Conservation (phyloP, 306 rosid genomes). For the Prunus kanzakura region DNA sequence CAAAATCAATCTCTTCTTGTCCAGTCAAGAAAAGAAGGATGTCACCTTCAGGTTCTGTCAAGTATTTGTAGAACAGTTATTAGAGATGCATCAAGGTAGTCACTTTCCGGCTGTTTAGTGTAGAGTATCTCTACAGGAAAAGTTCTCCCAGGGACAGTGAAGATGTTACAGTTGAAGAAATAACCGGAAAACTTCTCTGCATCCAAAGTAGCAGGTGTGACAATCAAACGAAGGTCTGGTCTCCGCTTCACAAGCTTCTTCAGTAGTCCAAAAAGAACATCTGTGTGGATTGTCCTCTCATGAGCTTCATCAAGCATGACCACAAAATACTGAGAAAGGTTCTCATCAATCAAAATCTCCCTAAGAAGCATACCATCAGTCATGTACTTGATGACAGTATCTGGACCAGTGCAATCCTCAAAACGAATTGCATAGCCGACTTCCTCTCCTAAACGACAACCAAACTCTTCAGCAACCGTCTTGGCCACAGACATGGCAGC, state of each 20-base stretch:
- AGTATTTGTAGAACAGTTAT: too few relatives aligned
- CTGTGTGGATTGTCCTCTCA: background rate
- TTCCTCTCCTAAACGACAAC: constrained; percentile 2
- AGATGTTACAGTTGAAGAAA: background rate
- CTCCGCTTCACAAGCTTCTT: background rate
- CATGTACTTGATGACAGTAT: constrained; percentile 2
- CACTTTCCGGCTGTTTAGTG: too few relatives aligned
- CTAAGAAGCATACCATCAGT: background rate
- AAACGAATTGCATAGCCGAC: background rate
- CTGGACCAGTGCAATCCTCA: constrained; percentile 2
- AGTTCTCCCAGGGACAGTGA: background rate
- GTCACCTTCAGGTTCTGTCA: too few relatives aligned
- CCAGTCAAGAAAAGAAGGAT: too few relatives aligned
- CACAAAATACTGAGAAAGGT: background rate
- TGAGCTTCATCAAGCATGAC: constrained; percentile 4
- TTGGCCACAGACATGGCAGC: background rate
- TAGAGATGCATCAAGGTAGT: too few relatives aligned
- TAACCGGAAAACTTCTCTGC: background rate
- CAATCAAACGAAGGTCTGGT: background rate
- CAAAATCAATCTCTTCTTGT: too few relatives aligned
- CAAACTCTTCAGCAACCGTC: constrained; percentile 1
- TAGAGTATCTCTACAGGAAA: too few relatives aligned
- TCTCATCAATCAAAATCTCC: constrained; percentile 2
- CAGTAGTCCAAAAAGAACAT: background rate
- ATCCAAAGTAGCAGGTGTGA: background rate